A percentile compares a stretch with the other conserved stretches of the same genome.
Evolutionary conservation across 169 alveolate genomes (phyloP).

Genomic region (Babesia bigemina): DNA sequence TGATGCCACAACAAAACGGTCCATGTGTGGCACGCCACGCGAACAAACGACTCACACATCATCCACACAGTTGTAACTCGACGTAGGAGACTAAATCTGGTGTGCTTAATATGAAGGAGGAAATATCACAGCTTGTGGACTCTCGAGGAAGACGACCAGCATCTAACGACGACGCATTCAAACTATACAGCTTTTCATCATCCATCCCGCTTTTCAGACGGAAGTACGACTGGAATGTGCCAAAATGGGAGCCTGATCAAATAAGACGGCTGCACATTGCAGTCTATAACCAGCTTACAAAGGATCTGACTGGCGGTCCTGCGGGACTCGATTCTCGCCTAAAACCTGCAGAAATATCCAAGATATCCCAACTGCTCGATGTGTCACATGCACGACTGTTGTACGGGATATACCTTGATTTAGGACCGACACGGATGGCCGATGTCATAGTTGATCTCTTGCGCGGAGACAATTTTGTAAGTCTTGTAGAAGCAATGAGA

Average conservation of each 20-base stretch:
- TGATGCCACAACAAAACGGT: neutral
- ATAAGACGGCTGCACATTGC: constrained; percentile 33
- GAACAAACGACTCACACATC: constrained; percentile 1
- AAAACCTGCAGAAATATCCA: constrained; percentile 2
- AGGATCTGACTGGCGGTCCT: constrained; percentile 15
- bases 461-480: constrained; percentile 15
- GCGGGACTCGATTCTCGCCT: constrained; percentile 8
- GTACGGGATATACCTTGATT: constrained; percentile 34
- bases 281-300: constrained; percentile 19
- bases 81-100: neutral
- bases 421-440: constrained; percentile 12
- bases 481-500: constrained; percentile 2
- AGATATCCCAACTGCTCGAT: constrained; percentile 12
- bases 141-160: constrained; percentile 58
- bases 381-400: constrained; percentile 1
- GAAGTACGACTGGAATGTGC: constrained; percentile 70
- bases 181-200: constrained; percentile 37
- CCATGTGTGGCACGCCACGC: constrained; percentile 29
- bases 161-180: constrained; percentile 61
- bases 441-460: constrained; percentile 14
- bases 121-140: constrained; percentile 64
- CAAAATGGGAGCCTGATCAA: constrained; percentile 55
- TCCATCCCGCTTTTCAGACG: constrained; percentile 50
- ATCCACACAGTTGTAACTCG: too few species aligned
- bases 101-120: constrained; percentile 29